Base-by-base conservation (phyloP, 2,329 filamentous ascomycete genomes). In the Ophiosphaerella korrae region DNA sequence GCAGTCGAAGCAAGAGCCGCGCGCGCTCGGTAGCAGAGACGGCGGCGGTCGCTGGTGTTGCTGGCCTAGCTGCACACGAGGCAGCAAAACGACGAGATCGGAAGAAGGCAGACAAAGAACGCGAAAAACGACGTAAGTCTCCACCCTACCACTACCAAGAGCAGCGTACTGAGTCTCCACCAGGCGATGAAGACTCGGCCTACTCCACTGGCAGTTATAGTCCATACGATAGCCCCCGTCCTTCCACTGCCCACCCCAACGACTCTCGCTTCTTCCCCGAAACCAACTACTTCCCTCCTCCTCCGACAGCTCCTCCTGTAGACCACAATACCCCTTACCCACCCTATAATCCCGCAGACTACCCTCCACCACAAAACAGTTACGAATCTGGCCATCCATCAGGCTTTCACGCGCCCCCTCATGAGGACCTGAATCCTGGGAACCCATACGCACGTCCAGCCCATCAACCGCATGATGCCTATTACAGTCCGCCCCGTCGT, bases 11-110 rank as follows among this genome's bases (percentile, higher is more conserved):
- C 56, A 77, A 78, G 52, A 79, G 78, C 55, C 77, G 79, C 24
- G 79, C 76, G 51, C 74, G 78, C 45, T 77, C 78, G 51, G 75
- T 83, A 23, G 82, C 82, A 16, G 80, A 79, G 52, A 81, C 81
- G 23, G 83, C 81, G 23, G 77, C 83, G 24, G 82, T 82, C 43
- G 84, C 84, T 52, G 82, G 80, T 44, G 82, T 79, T 16, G 81
- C 80, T 43, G 83, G 81, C 21, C 73, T 83, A 55, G 82, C 81
- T 38, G 82, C 82, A 13, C 80, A 84, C 63, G 82, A 85, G 63
- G 78, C 81, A 60, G 77, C 79, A 21, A 82, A 83, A 72, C 74
- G 78, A 45, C 79, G 80, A 52, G 81, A 85, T 58, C 79, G 80
- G 43, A 84, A 81, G 71, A 80, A 80, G 63, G 76, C 77, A 31